Conservation (phyloP, 306 rosid genomes). For the Inga laurina region DNA sequence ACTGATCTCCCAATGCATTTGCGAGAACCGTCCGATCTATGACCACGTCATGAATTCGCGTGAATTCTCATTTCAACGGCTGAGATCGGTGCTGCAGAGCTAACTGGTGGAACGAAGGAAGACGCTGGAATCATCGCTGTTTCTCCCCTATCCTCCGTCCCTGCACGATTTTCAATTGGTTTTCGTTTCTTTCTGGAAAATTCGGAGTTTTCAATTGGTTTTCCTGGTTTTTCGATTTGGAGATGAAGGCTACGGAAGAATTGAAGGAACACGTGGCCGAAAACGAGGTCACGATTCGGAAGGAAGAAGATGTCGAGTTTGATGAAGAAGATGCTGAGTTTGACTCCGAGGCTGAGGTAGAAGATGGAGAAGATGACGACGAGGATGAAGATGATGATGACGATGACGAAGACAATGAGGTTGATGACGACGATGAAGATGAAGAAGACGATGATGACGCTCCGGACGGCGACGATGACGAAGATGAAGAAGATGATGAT, state of each 20-base stretch:
- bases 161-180: slow-evolving; percentile 37
- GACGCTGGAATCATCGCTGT: slow-evolving; percentile 48
- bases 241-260: slow-evolving; percentile 67
- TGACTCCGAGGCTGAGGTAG: slow-evolving; percentile 45
- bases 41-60: slow-evolving; percentile 68
- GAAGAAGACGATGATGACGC: slow-evolving; percentile 47
- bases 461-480: slow-evolving; percentile 59
- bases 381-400: slow-evolving; percentile 50
- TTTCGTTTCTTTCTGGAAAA: slow-evolving; percentile 23
- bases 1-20: slow-evolving; percentile 34
- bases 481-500: slow-evolving; percentile 43
- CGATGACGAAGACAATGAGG: slow-evolving; percentile 36
- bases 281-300: slow-evolving; percentile 37
- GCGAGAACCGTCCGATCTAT: slow-evolving; percentile 51
- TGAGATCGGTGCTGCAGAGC: slow-evolving; percentile 65
- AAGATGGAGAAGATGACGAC: slow-evolving; percentile 53
- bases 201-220: slow-evolving; percentile 13
- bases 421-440: slow-evolving; percentile 24
- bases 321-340: slow-evolving; percentile 42
- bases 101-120: slow-evolving; percentile 73
- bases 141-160: slow-evolving; percentile 31
- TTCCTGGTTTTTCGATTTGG: slow-evolving; percentile 18
- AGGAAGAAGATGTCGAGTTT: slow-evolving; percentile 39
- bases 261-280: slow-evolving; percentile 54
- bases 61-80: slow-evolving; percentile 51